Evolutionary conservation across 306 rosid species (phyloP).

Genomic region (Benincasa hispida): DNA sequence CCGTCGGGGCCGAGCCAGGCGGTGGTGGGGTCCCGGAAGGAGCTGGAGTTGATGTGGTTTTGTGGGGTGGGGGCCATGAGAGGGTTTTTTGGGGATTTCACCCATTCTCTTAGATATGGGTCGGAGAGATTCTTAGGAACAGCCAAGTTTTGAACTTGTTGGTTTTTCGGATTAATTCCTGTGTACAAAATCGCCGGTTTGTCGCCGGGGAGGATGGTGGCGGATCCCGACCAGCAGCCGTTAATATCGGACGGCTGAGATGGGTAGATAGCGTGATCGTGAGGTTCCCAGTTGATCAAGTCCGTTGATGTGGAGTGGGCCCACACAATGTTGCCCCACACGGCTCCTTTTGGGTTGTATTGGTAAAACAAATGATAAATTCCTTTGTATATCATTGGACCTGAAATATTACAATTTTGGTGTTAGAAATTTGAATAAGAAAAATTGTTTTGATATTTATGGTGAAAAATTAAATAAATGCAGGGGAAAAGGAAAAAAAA

Average conservation of each 20-base stretch:
- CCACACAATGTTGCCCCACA: conserved; percentile 85
- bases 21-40: conserved; percentile 80
- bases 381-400: conserved; percentile 55
- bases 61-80: conserved; percentile 41
- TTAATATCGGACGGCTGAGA: conserved; percentile 49
- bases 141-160: conserved; percentile 72
- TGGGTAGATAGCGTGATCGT: conserved; percentile 50
- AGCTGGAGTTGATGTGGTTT: conserved; percentile 41
- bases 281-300: conserved; percentile 69
- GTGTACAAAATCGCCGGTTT: conserved; percentile 65
- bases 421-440: no score
- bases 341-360: conserved; percentile 58
- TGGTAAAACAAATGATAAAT: conserved; percentile 76
- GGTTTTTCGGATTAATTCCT: conserved; percentile 44
- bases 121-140: conserved; percentile 59
- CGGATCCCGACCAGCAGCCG: conserved; percentile 88
- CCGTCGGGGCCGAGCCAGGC: conserved; percentile 64
- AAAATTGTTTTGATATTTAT: no score
- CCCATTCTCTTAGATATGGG: conserved; percentile 69
- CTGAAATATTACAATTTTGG: conserved; percentile 15
- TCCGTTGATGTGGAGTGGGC: conserved; percentile 77
- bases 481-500: no score
- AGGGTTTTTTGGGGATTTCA: conserved; percentile 35
- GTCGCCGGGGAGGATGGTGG: conserved; percentile 47
- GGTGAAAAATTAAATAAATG: no score